Conservation (phyloP, 495 filamentous ascomycete species). For the Penicillium psychrofluorescens region DNA sequence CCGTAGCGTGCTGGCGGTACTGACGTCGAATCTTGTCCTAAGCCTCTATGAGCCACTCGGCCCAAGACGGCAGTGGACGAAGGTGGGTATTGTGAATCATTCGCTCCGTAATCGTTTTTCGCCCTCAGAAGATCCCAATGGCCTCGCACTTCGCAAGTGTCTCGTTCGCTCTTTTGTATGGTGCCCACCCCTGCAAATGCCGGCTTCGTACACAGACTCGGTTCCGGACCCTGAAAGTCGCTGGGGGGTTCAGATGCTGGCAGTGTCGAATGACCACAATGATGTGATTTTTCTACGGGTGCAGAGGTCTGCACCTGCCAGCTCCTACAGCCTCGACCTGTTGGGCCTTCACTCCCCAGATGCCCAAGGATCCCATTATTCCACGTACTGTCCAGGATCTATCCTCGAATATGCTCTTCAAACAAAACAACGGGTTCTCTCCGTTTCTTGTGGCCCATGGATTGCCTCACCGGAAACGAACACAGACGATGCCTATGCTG, state of each 20-base stretch:
- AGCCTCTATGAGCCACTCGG: constrained; percentile 39
- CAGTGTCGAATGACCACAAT: constrained; percentile 35
- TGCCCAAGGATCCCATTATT: constrained; percentile 4
- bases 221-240: constrained; percentile 17
- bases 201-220: constrained; percentile 1
- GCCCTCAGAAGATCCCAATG: constrained; percentile 4
- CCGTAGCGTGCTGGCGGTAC: constrained; percentile 50
- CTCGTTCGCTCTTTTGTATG: constrained; percentile 37
- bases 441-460: constrained; percentile 35
- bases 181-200: constrained; percentile 27
- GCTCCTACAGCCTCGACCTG: constrained; percentile 16
- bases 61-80: constrained; percentile 31
- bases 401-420: constrained; percentile 21
- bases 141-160: constrained; percentile 14
- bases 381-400: constrained; percentile 15
- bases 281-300: constrained; percentile 28
- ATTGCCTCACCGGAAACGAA: background rate
- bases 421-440: constrained; percentile 12
- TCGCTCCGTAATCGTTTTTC: constrained; percentile 17
- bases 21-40: constrained; percentile 50
- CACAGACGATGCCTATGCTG: constrained; percentile 4
- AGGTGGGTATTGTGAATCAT: constrained; percentile 38
- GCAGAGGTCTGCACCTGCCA: constrained; percentile 2
- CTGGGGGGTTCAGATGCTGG: constrained; percentile 36
- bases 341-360: constrained; percentile 15